These are phyloP conservation scores for Trichoderma virens DNA, from an alignment of 495 filamentous ascomycete species.

Conservation along the genomic window DNA sequence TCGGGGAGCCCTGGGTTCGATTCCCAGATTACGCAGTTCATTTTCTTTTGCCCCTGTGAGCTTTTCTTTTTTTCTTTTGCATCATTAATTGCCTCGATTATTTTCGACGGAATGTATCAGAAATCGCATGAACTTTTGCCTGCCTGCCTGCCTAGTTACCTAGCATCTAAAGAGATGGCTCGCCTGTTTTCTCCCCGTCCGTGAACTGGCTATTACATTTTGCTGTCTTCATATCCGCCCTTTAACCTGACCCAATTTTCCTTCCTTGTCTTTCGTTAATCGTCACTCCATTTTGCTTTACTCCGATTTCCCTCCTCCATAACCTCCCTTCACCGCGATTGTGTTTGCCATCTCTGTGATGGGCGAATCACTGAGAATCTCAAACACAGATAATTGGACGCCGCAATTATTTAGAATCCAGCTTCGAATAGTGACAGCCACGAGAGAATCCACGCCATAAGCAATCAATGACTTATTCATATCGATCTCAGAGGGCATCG, in stretches of 20 bases:
- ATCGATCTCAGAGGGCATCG: slow-evolving; percentile 17
- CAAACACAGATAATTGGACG: slow-evolving; percentile 12
- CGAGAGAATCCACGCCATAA: slow-evolving; percentile 25
- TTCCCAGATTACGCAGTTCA: slow-evolving; percentile 3
- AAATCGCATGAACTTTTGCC: no score
- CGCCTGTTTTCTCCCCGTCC: not conserved
- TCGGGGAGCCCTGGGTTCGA: slow-evolving; percentile 9
- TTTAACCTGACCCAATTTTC: no score
- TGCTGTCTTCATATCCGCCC: no score
- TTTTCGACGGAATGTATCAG: no score
- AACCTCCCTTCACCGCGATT: slow-evolving; percentile 5
- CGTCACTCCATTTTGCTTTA: not conserved
- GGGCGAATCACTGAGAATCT: slow-evolving; percentile 6
- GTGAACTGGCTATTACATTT: no score
- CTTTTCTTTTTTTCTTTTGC: not conserved
- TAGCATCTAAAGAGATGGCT: no score
- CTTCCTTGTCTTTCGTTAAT: no score
- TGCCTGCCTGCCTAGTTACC: no score
- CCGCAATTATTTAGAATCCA: not conserved
- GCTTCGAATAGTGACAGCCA: slow-evolving; percentile 15
- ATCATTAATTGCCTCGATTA: not conserved
- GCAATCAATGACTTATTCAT: slow-evolving; percentile 15
- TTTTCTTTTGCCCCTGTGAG: not conserved
- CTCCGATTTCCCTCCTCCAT: not conserved
- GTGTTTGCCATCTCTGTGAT: slow-evolving; percentile 3